Conservation (phyloP, 768 basidiomycete genomes). For the Plicaturopsis crispa region DNA sequence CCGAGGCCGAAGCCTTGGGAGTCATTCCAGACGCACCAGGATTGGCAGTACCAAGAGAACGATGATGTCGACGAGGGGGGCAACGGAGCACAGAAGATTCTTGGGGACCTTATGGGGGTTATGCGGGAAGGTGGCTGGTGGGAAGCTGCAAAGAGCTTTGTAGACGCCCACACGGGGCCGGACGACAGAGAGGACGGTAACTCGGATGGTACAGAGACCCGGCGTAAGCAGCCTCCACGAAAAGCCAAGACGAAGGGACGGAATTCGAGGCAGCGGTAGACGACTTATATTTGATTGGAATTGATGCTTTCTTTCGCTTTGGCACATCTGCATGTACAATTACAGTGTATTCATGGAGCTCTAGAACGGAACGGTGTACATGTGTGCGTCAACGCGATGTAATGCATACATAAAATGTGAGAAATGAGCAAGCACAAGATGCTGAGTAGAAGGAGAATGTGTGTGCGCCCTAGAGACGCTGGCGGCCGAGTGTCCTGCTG, state of each 20-base stretch:
- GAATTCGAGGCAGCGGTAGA: too few relatives aligned
- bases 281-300: too few relatives aligned
- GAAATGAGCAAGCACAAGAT: too few relatives aligned
- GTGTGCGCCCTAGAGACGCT: not conserved
- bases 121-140: constrained; percentile 30
- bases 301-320: too few relatives aligned
- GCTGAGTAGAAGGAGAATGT: too few relatives aligned
- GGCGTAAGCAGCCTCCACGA: constrained; percentile 5
- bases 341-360: too few relatives aligned
- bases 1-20: constrained; percentile 51
- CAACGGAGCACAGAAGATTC: constrained; percentile 33
- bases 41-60: constrained; percentile 42
- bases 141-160: constrained; percentile 23
- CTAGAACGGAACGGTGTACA: too few relatives aligned
- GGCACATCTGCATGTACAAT: too few relatives aligned
- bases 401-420: too few relatives aligned
- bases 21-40: constrained; percentile 50
- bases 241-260: constrained; percentile 9
- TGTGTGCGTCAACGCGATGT: too few relatives aligned
- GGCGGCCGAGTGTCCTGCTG: constrained; percentile 5
- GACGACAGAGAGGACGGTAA: not conserved
- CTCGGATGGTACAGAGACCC: not conserved
- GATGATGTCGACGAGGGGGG: constrained; percentile 13
- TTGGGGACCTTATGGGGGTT: constrained; percentile 33
- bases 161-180: constrained; percentile 10